A percentile compares a stretch with the other conserved stretches of the same genome.
These are phyloP conservation scores for Tetrahymena thermophila DNA, from an alignment of 73 alveolate genomes.

Conservation along the genomic window DNA sequence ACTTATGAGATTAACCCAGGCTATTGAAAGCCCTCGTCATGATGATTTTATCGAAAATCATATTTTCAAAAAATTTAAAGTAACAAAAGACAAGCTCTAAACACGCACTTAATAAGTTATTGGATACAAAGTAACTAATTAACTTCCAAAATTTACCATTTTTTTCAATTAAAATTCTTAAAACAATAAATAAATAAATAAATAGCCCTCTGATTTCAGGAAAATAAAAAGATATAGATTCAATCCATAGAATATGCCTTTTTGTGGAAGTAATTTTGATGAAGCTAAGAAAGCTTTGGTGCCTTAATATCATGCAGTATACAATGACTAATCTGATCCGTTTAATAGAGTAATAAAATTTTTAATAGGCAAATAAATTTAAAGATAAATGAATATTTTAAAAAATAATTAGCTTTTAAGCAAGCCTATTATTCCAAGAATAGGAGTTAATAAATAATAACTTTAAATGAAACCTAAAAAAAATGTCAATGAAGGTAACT, in stretches of 20 bases:
- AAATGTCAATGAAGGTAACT: neutral
- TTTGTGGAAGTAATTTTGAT: neutral
- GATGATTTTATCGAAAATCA: neutral
- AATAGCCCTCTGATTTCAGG: neutral
- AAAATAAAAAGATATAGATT: neutral
- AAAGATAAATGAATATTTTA: neutral
- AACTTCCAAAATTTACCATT: too few relatives aligned
- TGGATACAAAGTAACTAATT: neutral
- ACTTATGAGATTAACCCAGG: neutral
- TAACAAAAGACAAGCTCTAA: neutral
- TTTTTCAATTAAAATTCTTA: neutral
- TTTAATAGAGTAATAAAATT: neutral
- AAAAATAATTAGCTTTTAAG: neutral
- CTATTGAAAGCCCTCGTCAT: constrained; percentile 3
- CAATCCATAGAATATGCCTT: neutral
- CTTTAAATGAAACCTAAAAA: neutral
- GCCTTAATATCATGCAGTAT: neutral
- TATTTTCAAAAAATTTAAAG: neutral
- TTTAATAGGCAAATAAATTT: neutral
- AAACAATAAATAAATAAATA: neutral
- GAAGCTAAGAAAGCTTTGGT: neutral
- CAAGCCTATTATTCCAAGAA: neutral
- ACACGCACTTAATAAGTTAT: neutral
- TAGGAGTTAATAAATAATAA: neutral
- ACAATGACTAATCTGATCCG: neutral